Base-by-base conservation (phyloP, 192 early-diverging fungal species). In the Polychytrium aggregatum region DNA sequence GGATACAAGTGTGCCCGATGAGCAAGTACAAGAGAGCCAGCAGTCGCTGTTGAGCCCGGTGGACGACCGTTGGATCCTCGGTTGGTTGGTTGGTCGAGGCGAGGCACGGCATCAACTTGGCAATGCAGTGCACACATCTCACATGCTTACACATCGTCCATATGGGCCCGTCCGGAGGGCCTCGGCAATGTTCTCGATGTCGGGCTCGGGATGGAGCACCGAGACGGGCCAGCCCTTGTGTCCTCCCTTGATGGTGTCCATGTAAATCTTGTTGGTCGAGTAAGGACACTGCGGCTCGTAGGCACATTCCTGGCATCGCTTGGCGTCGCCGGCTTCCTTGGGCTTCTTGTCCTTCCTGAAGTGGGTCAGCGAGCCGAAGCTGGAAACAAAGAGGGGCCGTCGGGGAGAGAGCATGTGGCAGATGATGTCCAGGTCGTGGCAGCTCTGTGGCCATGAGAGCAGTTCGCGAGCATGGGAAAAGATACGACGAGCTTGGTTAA, bases 101-200 rank as follows among this genome's bases (percentile, higher is more conserved):
- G n/a, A n/a, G n/a, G n/a, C n/a, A n/a, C n/a, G n/a, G n/a, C n/a
- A n/a, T n/a, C n/a, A n/a, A n/a, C n/a, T n/a, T n/a, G n/a, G n/a
- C n/a, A n/a, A n/a, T n/a, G n/a, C n/a, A n/a, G n/a, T n/a, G n/a
- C n/a, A n/a, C n/a, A n/a, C n/a, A n/a, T n/a, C n/a, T n/a, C n/a
- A n/a, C n/a, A n/a, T n/a, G n/a, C n/a, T n/a, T n/a, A 83, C 82
- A 44, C 82, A 84, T 3, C 56, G 55, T 16, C 81, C 82, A 51
- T 85, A 85, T 0, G 70, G 68, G 1, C 70, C 78, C 20, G 17
- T 68, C 36, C 38, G 35, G 3, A 80, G 47, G n/a, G 70, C 70
- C 0, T 74, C 44, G 27, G 29, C 37, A 18, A 77, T 38, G 52
- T 55, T 58, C 55, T 74, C 79, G 45, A 74, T 64, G 50, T 74